Evolutionary conservation across 805 yeast species (phyloP), one percentile per base, ranked within the genome.

Genomic region (Yarrowia sp.): DNA sequence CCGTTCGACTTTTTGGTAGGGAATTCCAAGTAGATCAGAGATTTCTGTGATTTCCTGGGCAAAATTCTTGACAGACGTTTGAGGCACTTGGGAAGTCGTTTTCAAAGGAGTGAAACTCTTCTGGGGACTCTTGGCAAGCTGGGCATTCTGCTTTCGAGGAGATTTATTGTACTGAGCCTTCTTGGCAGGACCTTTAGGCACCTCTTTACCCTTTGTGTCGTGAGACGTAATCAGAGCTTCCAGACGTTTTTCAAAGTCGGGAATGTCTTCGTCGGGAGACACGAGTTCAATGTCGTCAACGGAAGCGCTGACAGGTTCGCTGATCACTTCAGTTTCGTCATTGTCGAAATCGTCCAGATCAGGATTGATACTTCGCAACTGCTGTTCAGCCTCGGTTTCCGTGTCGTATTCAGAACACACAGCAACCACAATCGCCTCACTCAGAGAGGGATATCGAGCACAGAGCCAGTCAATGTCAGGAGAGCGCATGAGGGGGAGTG

Each of bases 391-490:
- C 12, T 53, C 58, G 2, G 5, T 7, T 38, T 53, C 58, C 8
- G 42, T 53, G 43, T 53, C 58, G 58, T 53, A 53, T 16, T 53
- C 58, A 8, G 58, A 53, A 19, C 58, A 53, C 1, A 53, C 58
- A 5, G 58, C 58, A 19, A 38, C 16, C 12, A 53, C 58, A 11
- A 53, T 53, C 32, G 58, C 58, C 32, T 38, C 58, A 5, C 32
- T 16, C 35, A 53, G 58, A 16, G 32, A 16, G 2, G 58, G 58
- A 11, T 53, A 53, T n/a, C 58, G 58, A 16, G 58, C 58, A 53
- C 58, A 53, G 2, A 53, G 43, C 58, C 58, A 53, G 58, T 53
- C 58, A 16, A 53, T 53, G 35, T 53, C 32, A 5, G 43, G 41
- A 4, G 32, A 5, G 14, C 5, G 3, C 56, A 50, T 50, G 7